Percentiles rank a stretch among this genome's conserved stretches.
Conservation (phyloP, 495 filamentous ascomycete species). For the Penicillium samsonianum region DNA sequence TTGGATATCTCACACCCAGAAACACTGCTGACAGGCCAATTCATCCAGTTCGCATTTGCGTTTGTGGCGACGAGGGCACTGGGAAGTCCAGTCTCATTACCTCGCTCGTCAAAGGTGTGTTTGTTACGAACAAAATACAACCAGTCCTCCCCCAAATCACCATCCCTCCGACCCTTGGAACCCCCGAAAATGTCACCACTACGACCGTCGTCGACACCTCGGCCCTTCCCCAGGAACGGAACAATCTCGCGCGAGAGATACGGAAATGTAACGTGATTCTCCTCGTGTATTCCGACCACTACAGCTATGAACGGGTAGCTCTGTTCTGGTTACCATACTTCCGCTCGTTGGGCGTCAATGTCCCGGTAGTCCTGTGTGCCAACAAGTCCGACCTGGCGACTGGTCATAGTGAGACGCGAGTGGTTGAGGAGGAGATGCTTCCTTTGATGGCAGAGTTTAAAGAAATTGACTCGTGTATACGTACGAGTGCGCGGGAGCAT, state of each 20-base stretch:
- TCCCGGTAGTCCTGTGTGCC: constrained; percentile 95
- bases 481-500: constrained; percentile 91
- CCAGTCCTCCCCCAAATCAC: constrained; percentile 91
- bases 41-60: constrained; percentile 79
- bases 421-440: constrained; percentile 95
- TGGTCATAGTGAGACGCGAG: constrained; percentile 70
- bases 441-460: constrained; percentile 98
- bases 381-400: constrained; percentile 88
- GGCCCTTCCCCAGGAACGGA: constrained; percentile 88
- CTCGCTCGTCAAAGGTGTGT: constrained; percentile 86
- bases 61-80: constrained; percentile 88
- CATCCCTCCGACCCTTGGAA: constrained; percentile 82
- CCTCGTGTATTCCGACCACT: constrained; percentile 97
- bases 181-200: constrained; percentile 91
- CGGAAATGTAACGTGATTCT: constrained; percentile 95
- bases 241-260: constrained; percentile 85
- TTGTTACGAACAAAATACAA: constrained; percentile 91
- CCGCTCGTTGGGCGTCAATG: constrained; percentile 93
- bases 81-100: constrained; percentile 59
- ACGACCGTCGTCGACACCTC: constrained; percentile 97
- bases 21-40: constrained; percentile 14
- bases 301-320: constrained; percentile 96
- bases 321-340: constrained; percentile 98
- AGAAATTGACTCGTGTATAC: constrained; percentile 96
- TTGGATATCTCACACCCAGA: constrained; percentile 1